Percentiles rank a stretch among this genome's conserved stretches.
Evolutionary conservation across 345 rosid species (phyloP).

Genomic region (Syzygium aqueum): DNA sequence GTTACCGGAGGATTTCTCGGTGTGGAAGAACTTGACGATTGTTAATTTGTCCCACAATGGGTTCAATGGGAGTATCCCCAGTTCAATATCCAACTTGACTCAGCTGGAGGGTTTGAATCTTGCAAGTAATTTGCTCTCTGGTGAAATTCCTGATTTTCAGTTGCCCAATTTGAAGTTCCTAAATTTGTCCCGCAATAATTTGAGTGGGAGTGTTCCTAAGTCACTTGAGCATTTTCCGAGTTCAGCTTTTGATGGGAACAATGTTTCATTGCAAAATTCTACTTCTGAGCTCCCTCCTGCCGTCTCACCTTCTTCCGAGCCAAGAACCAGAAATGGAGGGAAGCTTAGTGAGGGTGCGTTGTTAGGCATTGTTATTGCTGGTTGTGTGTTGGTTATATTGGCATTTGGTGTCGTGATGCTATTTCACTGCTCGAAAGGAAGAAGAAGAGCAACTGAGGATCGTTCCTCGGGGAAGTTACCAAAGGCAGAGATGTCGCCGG

Average conservation of each 20-base stretch:
- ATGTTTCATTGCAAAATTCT: slow-evolving; percentile 41
- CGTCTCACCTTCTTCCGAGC: slow-evolving; percentile 32
- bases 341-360: slow-evolving; percentile 21
- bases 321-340: slow-evolving; percentile 31
- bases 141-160: slow-evolving; percentile 21
- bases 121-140: slow-evolving; percentile 25
- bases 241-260: slow-evolving; percentile 68
- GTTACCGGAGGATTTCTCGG: slow-evolving; percentile 19
- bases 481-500: slow-evolving; percentile 47
- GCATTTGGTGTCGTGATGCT: slow-evolving; percentile 34
- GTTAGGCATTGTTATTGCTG: slow-evolving; percentile 48
- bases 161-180: slow-evolving; percentile 32
- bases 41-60: slow-evolving; percentile 25
- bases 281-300: slow-evolving; percentile 20
- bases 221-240: slow-evolving; percentile 53
- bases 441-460: slow-evolving; percentile 31
- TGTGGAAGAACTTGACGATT: slow-evolving; percentile 20
- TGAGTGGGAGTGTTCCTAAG: slow-evolving; percentile 60
- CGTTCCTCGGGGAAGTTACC: slow-evolving; percentile 41
- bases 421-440: slow-evolving; percentile 58
- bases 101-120: slow-evolving; percentile 18
- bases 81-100: slow-evolving; percentile 16
- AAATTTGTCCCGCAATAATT: slow-evolving; percentile 65
- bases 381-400: slow-evolving; percentile 53
- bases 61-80: slow-evolving; percentile 25